Percentiles rank a stretch among this genome's conserved stretches.
Conservation (phyloP, 2,329 filamentous ascomycete genomes). For the Nothopassalora personata region DNA sequence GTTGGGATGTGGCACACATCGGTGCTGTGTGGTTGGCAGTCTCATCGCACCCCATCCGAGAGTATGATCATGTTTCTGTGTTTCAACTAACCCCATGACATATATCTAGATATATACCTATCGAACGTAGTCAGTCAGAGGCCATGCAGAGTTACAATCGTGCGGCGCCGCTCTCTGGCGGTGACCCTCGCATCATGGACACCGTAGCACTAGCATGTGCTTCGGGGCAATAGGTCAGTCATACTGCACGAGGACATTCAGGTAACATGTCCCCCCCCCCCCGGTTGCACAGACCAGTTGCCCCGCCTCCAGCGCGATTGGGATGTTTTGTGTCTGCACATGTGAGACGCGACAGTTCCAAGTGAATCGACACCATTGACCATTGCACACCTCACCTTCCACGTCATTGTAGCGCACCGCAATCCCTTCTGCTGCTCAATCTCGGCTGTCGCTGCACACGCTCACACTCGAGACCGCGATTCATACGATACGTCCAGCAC, state of each 20-base stretch:
- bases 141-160: too few species aligned
- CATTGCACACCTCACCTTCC: neutral
- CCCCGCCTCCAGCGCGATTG: neutral
- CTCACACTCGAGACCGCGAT: too few species aligned
- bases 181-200: too few species aligned
- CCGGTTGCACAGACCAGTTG: neutral
- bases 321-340: neutral
- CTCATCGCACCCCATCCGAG: too few species aligned
- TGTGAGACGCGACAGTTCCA: neutral
- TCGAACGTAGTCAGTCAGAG: too few species aligned
- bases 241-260: neutral
- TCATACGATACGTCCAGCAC: neutral
- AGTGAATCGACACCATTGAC: neutral
- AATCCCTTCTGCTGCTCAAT: neutral
- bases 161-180: too few species aligned
- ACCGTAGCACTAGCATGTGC: neutral
- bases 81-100: too few species aligned
- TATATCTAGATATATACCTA: too few species aligned
- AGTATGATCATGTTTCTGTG: too few species aligned
- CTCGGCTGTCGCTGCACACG: too few species aligned
- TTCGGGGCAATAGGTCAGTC: neutral
- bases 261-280: neutral
- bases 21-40: too few species aligned
- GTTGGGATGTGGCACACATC: too few species aligned
- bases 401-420: neutral